These are phyloP conservation scores for Nicotiana tomentosiformis DNA, from an alignment of 257 asterid genomes.

Conservation along the genomic window DNA sequence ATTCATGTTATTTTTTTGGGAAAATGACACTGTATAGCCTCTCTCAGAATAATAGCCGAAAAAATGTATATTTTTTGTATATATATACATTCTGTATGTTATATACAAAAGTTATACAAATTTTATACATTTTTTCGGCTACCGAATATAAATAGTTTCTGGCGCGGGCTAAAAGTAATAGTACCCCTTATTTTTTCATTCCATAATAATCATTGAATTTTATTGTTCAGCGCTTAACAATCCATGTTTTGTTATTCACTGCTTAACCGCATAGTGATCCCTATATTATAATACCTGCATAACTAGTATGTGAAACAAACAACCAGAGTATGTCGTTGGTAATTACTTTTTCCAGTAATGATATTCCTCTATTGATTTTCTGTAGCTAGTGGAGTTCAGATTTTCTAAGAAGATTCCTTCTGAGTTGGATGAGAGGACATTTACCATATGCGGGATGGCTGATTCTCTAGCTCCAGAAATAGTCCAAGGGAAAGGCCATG, in stretches of 20 bases:
- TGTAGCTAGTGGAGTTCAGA: conserved; percentile 92
- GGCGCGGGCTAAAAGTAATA: too few relatives aligned
- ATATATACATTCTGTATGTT: too few relatives aligned
- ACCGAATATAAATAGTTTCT: too few relatives aligned
- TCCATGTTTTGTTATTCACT: not conserved
- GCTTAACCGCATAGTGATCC: too few relatives aligned
- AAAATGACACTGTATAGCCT: too few relatives aligned
- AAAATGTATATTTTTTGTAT: too few relatives aligned
- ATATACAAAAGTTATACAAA: too few relatives aligned
- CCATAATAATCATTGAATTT: not conserved
- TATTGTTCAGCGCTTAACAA: not conserved
- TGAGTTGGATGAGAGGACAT: conserved; percentile 59
- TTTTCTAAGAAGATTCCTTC: conserved; percentile 68
- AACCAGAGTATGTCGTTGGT: not conserved
- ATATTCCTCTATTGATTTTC: conserved; percentile 29
- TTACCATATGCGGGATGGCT: conserved; percentile 79
- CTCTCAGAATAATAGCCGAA: too few relatives aligned
- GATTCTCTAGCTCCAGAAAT: conserved; percentile 94
- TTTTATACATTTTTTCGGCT: too few relatives aligned
- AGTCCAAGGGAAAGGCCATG: conserved; percentile 90
- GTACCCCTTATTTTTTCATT: too few relatives aligned
- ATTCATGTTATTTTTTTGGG: too few relatives aligned
- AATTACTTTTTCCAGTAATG: conserved; percentile 3
- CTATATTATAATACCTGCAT: not conserved
- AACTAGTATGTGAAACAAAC: not conserved